Evolutionary conservation across 495 filamentous ascomycete species (phyloP).

Genomic region (Saxispiralis lemnorum): DNA sequence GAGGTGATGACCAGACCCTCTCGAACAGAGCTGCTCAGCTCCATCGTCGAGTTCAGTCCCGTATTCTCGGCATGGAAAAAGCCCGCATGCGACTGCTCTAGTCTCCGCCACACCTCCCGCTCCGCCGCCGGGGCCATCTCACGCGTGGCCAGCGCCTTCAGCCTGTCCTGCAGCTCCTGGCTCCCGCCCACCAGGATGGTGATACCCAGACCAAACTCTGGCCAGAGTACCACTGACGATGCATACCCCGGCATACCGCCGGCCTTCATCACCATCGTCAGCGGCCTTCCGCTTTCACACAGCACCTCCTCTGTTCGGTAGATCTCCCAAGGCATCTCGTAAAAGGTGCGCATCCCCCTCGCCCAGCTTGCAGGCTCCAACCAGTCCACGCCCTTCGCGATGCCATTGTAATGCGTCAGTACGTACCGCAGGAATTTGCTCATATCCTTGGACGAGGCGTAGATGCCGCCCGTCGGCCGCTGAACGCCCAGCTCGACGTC

Average conservation of each 20-base stretch:
- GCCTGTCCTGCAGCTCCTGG: conserved; percentile 6
- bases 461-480: conserved; percentile 22
- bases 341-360: conserved; percentile 16
- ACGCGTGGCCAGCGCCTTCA: conserved; percentile 15
- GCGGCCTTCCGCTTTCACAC: conserved; percentile 12
- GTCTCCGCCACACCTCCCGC: conserved; percentile 10
- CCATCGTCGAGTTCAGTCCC: conserved; percentile 18
- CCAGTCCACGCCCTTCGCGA: conserved; percentile 23
- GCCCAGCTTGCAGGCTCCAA: conserved; percentile 15
- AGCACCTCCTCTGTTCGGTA: conserved; percentile 19
- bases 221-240: conserved; percentile 17
- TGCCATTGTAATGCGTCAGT: conserved; percentile 22
- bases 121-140: conserved; percentile 19
- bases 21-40: conserved; percentile 11
- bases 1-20: conserved; percentile 16
- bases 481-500: conserved; percentile 19
- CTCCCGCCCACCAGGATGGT: conserved; percentile 19
- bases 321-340: conserved; percentile 26
- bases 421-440: conserved; percentile 20
- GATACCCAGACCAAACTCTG: conserved; percentile 23
- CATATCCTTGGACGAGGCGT: conserved; percentile 19
- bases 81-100: conserved; percentile 16
- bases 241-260: conserved; percentile 20
- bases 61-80: conserved; percentile 8
- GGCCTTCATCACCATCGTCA: conserved; percentile 21